phyloP scores from a whole-genome alignment of 768 basidiomycete species.

The Piloderma croceum region DNA sequence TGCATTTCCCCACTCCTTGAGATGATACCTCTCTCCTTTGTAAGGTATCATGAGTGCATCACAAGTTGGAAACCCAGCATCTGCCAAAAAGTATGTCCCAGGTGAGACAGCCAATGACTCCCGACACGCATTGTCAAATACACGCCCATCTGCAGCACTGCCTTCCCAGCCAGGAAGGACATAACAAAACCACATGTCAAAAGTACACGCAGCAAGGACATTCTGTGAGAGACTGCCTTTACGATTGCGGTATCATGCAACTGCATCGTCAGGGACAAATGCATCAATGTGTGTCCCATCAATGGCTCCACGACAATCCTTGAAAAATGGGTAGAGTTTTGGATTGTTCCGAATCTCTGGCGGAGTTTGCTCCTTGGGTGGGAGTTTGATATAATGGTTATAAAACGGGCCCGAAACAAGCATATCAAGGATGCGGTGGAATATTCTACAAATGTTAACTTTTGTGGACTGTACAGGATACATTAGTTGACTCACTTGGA shows the following conservation, averaged over 20 bases:
- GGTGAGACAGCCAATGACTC: conserved; percentile 18
- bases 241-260: conserved; percentile 8
- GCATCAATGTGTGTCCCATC: conserved; percentile 9
- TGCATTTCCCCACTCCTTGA: conserved; percentile 25
- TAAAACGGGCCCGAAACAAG: conserved; percentile 22
- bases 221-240: conserved; percentile 17
- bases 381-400: conserved; percentile 15
- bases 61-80: conserved; percentile 26
- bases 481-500: conserved; percentile 21
- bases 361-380: conserved; percentile 8
- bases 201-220: conserved; percentile 21
- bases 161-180: conserved; percentile 30
- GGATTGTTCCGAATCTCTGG: conserved; percentile 11
- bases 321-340: conserved; percentile 19
- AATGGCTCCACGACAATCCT: conserved; percentile 10
- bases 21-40: conserved; percentile 27
- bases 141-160: conserved; percentile 19
- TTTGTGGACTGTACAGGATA: neutral
- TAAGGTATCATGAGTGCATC: conserved; percentile 24
- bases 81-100: conserved; percentile 25
- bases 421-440: conserved; percentile 17
- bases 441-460: conserved; percentile 11
- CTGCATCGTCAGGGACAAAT: neutral
- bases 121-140: conserved; percentile 21
- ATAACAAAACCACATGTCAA: conserved; percentile 22